These are phyloP conservation scores for Podaxis sp. DNA, from an alignment of 768 basidiomycete genomes.

Conservation along the genomic window DNA sequence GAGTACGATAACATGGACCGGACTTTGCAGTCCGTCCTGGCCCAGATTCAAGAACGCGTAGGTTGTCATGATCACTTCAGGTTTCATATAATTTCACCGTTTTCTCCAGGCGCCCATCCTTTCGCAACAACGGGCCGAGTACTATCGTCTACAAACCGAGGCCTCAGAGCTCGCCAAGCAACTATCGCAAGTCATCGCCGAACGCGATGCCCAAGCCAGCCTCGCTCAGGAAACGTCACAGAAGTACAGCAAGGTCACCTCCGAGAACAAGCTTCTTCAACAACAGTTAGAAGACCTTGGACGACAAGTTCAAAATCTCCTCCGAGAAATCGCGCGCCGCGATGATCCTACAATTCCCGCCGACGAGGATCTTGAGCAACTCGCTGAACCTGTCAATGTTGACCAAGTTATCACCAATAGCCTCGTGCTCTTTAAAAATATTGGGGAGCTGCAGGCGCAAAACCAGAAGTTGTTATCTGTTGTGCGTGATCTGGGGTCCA, in stretches of 20 bases:
- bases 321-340: constrained; percentile 77
- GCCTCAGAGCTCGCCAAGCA: constrained; percentile 79
- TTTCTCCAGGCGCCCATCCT: constrained; percentile 80
- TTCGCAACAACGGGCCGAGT: constrained; percentile 86
- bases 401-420: constrained; percentile 85
- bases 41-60: constrained; percentile 90
- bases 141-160: constrained; percentile 80
- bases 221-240: constrained; percentile 60
- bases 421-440: constrained; percentile 82
- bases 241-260: constrained; percentile 55
- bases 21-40: constrained; percentile 74
- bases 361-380: constrained; percentile 57
- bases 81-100: neutral
- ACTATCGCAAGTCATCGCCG: constrained; percentile 69
- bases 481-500: constrained; percentile 76
- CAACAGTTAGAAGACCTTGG: constrained; percentile 82
- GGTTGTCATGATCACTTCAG: constrained; percentile 22
- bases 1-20: constrained; percentile 88
- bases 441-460: constrained; percentile 82
- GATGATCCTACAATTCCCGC: constrained; percentile 81
- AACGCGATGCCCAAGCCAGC: constrained; percentile 66
- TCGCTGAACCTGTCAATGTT: constrained; percentile 46
- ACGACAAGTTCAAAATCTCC: constrained; percentile 77
- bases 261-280: constrained; percentile 68
- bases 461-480: constrained; percentile 88